Conservation (phyloP, 2,329 filamentous ascomycete genomes). For the Golovinomyces cichoracearum region DNA sequence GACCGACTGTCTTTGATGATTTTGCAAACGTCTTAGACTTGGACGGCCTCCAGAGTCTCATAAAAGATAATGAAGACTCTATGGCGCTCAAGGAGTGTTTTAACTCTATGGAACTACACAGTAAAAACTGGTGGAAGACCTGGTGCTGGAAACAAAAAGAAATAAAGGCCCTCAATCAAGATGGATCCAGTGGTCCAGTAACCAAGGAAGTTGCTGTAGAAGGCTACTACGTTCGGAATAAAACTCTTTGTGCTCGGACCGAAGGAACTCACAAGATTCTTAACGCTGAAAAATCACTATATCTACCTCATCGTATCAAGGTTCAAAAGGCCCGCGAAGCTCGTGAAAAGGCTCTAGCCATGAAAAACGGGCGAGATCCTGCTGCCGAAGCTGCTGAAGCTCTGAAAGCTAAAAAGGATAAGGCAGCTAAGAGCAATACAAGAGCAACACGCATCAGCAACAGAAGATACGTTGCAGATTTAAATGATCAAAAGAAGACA, state of each 20-base stretch:
- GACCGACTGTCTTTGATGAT: constrained; percentile 40
- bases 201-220: constrained; percentile 22
- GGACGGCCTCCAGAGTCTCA: constrained; percentile 40
- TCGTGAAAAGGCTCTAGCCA: constrained; percentile 43
- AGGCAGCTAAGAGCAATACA: constrained; percentile 68
- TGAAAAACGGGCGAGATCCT: constrained; percentile 40
- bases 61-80: constrained; percentile 46
- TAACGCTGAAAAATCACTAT: constrained; percentile 94
- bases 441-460: constrained; percentile 89
- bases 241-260: constrained; percentile 64
- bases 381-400: constrained; percentile 41
- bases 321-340: constrained; percentile 78
- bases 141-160: constrained; percentile 51
- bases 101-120: constrained; percentile 19
- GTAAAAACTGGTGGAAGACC: constrained; percentile 28
- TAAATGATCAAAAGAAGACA: constrained; percentile 81
- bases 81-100: constrained; percentile 27
- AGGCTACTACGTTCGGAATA: constrained; percentile 60
- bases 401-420: constrained; percentile 50
- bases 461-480: constrained; percentile 73
- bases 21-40: constrained; percentile 37
- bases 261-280: constrained; percentile 89
- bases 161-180: constrained; percentile 40
- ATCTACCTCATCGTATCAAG: constrained; percentile 89
- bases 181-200: constrained; percentile 23